Evolutionary conservation across 2,329 filamentous ascomycete genomes (phyloP).

Genomic region (Claviceps purpurea): DNA sequence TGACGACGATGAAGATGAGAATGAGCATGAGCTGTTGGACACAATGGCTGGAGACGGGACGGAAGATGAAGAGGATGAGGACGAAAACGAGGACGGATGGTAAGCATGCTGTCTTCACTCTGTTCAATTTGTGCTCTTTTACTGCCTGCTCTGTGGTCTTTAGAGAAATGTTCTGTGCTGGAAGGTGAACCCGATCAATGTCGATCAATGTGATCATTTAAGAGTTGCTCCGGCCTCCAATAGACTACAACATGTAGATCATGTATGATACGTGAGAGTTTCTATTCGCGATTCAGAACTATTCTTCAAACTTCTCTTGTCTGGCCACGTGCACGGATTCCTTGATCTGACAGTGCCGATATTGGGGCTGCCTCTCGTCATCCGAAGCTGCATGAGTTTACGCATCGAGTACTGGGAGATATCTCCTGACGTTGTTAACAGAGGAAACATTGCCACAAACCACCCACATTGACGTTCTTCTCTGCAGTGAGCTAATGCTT

Average conservation of each 20-base stretch:
- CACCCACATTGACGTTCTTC: constrained; percentile 22
- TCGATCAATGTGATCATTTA: no score
- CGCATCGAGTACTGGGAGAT: background rate
- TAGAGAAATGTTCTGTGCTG: no score
- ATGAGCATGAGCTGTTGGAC: constrained; percentile 15
- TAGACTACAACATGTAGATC: no score
- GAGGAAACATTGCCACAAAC: background rate
- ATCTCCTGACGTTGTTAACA: background rate
- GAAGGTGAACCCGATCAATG: no score
- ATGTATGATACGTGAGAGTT: no score
- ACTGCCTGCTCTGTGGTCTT: no score
- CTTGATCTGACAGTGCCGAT: constrained; percentile 21
- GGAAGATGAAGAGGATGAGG: constrained; percentile 15
- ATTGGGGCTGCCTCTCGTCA: constrained; percentile 24
- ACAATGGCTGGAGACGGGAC: constrained; percentile 21
- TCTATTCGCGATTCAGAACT: constrained; percentile 9
- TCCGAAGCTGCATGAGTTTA: constrained; percentile 13
- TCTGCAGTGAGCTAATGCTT: constrained; percentile 13
- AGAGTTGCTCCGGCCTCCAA: no score
- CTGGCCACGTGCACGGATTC: constrained; percentile 20
- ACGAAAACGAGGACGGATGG: constrained; percentile 8
- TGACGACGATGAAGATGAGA: constrained; percentile 7
- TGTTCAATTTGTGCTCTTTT: no score
- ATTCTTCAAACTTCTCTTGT: constrained; percentile 24
- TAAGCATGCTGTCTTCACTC: background rate